phyloP scores from a whole-genome alignment of 164 flowering plant genomes.

The Paratinospora sagittata region DNA sequence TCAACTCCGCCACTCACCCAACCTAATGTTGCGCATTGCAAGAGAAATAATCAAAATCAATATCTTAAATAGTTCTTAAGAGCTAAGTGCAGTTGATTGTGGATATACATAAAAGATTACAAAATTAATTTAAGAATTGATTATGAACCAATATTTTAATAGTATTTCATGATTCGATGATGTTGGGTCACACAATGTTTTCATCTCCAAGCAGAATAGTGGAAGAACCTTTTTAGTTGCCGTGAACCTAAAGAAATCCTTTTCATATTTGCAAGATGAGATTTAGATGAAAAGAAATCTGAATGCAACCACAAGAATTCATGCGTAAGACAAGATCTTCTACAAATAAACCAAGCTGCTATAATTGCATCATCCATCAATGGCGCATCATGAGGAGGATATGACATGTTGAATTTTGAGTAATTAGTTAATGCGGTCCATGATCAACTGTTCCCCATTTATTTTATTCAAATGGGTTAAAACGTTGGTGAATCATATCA shows the following conservation, averaged over 20 bases:
- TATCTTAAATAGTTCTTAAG: no score
- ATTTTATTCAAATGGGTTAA: not conserved
- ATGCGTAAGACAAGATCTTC: constrained; percentile 3
- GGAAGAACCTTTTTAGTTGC: constrained; percentile 15
- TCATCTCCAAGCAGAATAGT: not conserved
- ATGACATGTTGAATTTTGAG: not conserved
- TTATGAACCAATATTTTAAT: not conserved
- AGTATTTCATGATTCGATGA: not conserved
- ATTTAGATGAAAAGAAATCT: constrained; percentile 5
- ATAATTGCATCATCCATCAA: not conserved
- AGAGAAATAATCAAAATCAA: no score
- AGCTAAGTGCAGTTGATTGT: no score
- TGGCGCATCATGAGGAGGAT: not conserved
- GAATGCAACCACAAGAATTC: not conserved
- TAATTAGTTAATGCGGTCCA: not conserved
- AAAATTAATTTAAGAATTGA: not conserved
- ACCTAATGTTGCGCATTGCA: no score
- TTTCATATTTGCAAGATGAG: not conserved
- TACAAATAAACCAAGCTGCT: not conserved
- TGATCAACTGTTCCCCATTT: not conserved
- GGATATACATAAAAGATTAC: no score
- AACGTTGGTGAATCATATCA: not conserved
- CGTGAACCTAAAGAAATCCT: constrained; percentile 1
- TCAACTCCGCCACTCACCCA: no score
- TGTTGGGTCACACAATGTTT: not conserved